These are phyloP conservation scores for Fusarium anguioides DNA, from an alignment of 2,329 filamentous ascomycete genomes.

Conservation along the genomic window DNA sequence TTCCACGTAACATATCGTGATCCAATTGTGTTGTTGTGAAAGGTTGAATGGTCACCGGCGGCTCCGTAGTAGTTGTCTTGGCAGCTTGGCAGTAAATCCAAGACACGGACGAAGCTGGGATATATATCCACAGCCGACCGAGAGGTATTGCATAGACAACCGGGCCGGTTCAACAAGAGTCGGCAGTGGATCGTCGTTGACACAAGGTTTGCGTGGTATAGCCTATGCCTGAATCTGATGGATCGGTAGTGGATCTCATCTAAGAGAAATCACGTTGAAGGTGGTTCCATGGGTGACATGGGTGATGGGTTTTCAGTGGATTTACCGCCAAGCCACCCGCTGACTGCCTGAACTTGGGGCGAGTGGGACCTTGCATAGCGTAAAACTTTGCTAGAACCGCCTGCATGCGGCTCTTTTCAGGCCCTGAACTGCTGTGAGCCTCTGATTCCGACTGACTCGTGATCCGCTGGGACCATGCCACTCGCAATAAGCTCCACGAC, in stretches of 20 bases:
- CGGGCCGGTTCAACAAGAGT: constrained; percentile 26
- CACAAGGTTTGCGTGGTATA: constrained; percentile 48
- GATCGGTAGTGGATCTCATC: constrained; percentile 44
- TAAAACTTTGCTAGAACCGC: constrained; percentile 36
- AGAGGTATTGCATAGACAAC: constrained; percentile 4
- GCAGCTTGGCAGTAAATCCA: constrained; percentile 13
- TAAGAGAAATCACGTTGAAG: constrained; percentile 30
- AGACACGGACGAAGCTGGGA: constrained; percentile 18
- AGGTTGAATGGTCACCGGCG: constrained; percentile 27
- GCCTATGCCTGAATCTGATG: constrained; percentile 35
- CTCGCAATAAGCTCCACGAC: constrained; percentile 27
- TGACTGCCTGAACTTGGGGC: constrained; percentile 11
- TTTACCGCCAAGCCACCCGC: no score
- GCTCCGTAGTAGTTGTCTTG: constrained; percentile 35
- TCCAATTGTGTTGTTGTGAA: constrained; percentile 27
- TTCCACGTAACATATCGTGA: constrained; percentile 31
- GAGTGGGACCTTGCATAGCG: constrained; percentile 26
- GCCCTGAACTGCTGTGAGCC: background rate
- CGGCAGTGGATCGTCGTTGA: constrained; percentile 45
- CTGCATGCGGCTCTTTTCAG: constrained; percentile 37
- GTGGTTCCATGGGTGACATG: constrained; percentile 29
- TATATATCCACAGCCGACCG: constrained; percentile 36
- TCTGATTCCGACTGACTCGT: constrained; percentile 19
- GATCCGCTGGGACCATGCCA: constrained; percentile 19
- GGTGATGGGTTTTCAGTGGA: constrained; percentile 16